These are phyloP conservation scores for Salix udensis DNA, from an alignment of 345 rosid genomes.

Conservation along the genomic window DNA sequence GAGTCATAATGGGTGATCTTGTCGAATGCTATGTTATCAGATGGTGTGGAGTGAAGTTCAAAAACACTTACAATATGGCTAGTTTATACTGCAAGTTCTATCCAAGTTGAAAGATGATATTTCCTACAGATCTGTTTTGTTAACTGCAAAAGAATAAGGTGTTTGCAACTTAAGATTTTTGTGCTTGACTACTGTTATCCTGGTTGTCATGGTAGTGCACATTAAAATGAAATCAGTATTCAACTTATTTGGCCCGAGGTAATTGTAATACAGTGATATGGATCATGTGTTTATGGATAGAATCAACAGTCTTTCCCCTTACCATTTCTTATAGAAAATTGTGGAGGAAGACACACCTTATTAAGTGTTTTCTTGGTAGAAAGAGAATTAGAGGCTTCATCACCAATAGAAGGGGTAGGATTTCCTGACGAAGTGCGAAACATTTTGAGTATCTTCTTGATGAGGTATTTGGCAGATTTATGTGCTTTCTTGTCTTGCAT, in stretches of 20 bases:
- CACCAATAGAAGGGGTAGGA: conserved; percentile 20
- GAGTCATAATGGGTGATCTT: background rate
- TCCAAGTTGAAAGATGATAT: background rate
- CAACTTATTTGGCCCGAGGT: background rate
- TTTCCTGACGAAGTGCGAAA: conserved; percentile 41
- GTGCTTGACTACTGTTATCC: background rate
- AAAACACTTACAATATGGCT: background rate
- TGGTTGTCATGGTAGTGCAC: background rate
- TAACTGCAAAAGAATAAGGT: background rate
- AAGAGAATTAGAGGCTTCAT: conserved; percentile 29
- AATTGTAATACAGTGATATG: background rate
- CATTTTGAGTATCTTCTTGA: conserved; percentile 64
- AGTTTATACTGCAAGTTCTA: conserved; percentile 3
- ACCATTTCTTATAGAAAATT: conserved; percentile 1
- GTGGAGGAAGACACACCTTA: conserved; percentile 49
- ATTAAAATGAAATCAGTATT: background rate
- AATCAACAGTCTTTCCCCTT: background rate
- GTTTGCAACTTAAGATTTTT: background rate
- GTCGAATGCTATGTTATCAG: background rate
- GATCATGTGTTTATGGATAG: background rate
- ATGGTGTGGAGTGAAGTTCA: background rate
- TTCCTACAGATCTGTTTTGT: background rate
- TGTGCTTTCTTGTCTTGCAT: conserved; percentile 42
- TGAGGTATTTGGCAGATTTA: conserved; percentile 51
- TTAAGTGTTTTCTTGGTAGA: conserved; percentile 54